phyloP scores from a whole-genome alignment of 1,284 basidiomycete species.

The Sphaerobolus stellatus region DNA sequence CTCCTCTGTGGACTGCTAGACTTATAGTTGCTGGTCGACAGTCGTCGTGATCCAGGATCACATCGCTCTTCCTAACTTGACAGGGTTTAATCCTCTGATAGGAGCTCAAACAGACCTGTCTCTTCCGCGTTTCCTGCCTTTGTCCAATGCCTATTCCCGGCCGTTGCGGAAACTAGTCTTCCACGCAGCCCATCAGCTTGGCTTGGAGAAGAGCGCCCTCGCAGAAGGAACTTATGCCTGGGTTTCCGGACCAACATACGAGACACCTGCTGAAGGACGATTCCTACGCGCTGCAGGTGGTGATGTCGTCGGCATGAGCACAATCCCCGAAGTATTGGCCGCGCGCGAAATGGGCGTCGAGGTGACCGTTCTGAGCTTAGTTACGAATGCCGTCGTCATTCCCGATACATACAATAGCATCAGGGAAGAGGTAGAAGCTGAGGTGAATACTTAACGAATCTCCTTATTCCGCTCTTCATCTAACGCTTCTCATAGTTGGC shows the following conservation, averaged over 20 bases:
- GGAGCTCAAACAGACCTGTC: slow-evolving; percentile 59
- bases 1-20: not conserved
- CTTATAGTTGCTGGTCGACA: slow-evolving; percentile 25
- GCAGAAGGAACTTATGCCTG: slow-evolving; percentile 82
- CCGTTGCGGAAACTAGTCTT: slow-evolving; percentile 67
- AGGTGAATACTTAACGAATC: slow-evolving; percentile 47
- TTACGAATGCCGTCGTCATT: slow-evolving; percentile 82
- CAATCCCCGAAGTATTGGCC: slow-evolving; percentile 85
- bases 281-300: slow-evolving; percentile 70
- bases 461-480: not conserved
- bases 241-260: slow-evolving; percentile 84
- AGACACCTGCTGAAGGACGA: slow-evolving; percentile 79
- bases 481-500: slow-evolving; percentile 46
- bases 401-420: slow-evolving; percentile 69
- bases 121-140: slow-evolving; percentile 71
- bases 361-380: slow-evolving; percentile 74
- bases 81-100: slow-evolving; percentile 76
- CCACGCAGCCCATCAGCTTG: slow-evolving; percentile 61
- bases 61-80: slow-evolving; percentile 74
- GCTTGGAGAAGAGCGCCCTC: slow-evolving; percentile 45
- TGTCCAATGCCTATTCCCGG: slow-evolving; percentile 77
- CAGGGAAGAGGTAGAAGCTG: slow-evolving; percentile 68
- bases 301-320: slow-evolving; percentile 88
- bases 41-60: slow-evolving; percentile 84
- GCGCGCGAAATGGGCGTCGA: slow-evolving; percentile 74